These are phyloP conservation scores for Mycothermus thermophilus DNA, from an alignment of 495 filamentous ascomycete genomes.

Conservation along the genomic window DNA sequence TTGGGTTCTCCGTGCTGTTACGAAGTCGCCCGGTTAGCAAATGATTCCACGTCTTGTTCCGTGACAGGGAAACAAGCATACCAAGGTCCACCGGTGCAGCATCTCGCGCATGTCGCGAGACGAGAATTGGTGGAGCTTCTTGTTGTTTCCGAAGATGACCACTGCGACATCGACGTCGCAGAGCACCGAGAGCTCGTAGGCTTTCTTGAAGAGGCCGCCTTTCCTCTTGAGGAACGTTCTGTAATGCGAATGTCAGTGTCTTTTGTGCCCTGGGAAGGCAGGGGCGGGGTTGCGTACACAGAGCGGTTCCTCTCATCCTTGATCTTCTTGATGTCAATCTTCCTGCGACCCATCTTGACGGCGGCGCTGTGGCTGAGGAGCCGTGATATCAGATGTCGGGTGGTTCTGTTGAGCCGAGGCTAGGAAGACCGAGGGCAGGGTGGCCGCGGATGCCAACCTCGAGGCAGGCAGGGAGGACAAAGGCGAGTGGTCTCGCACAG, in stretches of 20 bases:
- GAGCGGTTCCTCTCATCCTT: constrained; percentile 98
- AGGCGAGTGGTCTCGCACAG: no score
- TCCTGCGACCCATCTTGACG: constrained; percentile 48
- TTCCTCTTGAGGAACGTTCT: constrained; percentile 98
- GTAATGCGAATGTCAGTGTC: constrained; percentile 30
- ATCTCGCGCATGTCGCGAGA: constrained; percentile 87
- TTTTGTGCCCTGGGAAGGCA: constrained; percentile 9
- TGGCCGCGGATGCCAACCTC: no score
- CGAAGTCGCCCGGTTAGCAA: constrained; percentile 19
- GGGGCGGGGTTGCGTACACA: constrained; percentile 53
- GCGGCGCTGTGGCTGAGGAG: constrained; percentile 1
- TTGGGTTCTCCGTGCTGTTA: constrained; percentile 75
- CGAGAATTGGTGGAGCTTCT: constrained; percentile 96
- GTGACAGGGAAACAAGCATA: no score
- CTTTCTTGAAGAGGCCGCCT: constrained; percentile 98
- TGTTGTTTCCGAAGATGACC: constrained; percentile 95
- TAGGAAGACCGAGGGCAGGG: no score
- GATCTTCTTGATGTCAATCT: constrained; percentile 99
- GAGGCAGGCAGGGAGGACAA: no score
- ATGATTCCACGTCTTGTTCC: no score
- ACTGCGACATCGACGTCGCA: constrained; percentile 98
- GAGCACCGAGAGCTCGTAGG: constrained; percentile 92
- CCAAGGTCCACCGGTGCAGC: constrained; percentile 74
- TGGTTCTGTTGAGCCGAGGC: no score
- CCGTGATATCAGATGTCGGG: no score